phyloP scores from a whole-genome alignment of 2,329 filamentous ascomycete genomes.

The Fonsecaea nubica region DNA sequence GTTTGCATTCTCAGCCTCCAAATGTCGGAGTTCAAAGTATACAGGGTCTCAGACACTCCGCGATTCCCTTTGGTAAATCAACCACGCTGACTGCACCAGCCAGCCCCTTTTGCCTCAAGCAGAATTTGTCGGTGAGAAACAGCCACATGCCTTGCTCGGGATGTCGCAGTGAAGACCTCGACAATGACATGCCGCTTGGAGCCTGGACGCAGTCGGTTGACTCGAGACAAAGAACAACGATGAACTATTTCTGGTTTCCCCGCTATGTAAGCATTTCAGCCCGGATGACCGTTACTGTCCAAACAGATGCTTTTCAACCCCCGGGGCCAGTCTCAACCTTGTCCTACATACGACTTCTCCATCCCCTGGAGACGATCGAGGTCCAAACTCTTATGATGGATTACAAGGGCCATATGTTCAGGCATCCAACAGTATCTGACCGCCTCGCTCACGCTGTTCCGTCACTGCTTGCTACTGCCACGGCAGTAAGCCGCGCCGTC shows the following conservation, averaged over 20 bases:
- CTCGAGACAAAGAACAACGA: background rate
- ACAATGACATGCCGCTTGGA: background rate
- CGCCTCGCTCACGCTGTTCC: constrained; percentile 5
- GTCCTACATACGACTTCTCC: background rate
- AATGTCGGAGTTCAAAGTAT: constrained; percentile 1
- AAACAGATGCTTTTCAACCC: background rate
- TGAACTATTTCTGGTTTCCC: constrained; percentile 4
- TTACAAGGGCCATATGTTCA: background rate
- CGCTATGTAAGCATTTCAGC: constrained; percentile 3
- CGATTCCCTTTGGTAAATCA: background rate
- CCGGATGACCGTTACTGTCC: background rate
- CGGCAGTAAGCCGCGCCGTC: background rate
- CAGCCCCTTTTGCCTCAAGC: background rate
- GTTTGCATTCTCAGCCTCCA: constrained; percentile 11
- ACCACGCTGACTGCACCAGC: background rate
- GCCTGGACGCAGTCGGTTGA: background rate
- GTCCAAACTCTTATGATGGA: background rate
- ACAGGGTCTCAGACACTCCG: background rate
- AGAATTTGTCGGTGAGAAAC: background rate
- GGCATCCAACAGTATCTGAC: constrained; percentile 16
- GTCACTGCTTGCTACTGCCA: background rate
- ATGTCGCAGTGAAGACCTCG: background rate
- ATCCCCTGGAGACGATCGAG: background rate
- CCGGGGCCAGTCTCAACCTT: background rate
- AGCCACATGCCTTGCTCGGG: background rate